Evolutionary conservation across 202 grass and related monocot genomes (phyloP), one percentile per base, ranked within the genome.

Genomic region (Cymbopogon flexuosus): DNA sequence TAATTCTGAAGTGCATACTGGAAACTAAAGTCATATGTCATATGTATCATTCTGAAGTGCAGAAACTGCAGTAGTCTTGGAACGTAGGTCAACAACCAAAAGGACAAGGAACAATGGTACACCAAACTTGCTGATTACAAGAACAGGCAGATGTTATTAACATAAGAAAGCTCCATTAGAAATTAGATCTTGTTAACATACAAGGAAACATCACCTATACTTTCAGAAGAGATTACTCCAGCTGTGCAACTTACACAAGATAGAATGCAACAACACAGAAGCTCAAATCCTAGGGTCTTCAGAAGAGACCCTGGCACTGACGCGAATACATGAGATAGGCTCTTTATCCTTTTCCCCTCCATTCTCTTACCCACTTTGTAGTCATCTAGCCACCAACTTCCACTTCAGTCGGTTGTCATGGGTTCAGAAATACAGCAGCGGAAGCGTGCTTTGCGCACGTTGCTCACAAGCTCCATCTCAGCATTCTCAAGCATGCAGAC

Each of bases 391-490:
- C 59, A 85, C 58, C 59, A 83, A 23, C 37, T 81, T 58, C 75
- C 69, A 59, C 54, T 52, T 97, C 89, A 97, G 63, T 97, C 96
- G 4, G 84, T 88, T 65, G 96, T 93, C 92, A 93, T 99, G 12
- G 96, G 96, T 39, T 89, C 81, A 30, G 92, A 85, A 4, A 95
- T 90, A 57, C 96, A 99, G 82, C 96, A 95, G 37, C 96, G 90
- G 79, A 99, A 99, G 72, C 92, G 92, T n/a, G 90, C 96, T 80
- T 89, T 99, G 36, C 96, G 92, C 21, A 95, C 90, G 54, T 86
- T 89, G 77, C 76, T 93, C 62, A 99, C 54, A 62, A 99, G 86
- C 83, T 95, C 96, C 52, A 72, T 87, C 88, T 99, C 96, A 15
- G 88, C 89, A 51, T 41, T 87, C 84, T 99, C 87, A 37, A 98